These are phyloP conservation scores for Nemania serpens DNA, from an alignment of 2,329 filamentous ascomycete genomes.

Conservation along the genomic window DNA sequence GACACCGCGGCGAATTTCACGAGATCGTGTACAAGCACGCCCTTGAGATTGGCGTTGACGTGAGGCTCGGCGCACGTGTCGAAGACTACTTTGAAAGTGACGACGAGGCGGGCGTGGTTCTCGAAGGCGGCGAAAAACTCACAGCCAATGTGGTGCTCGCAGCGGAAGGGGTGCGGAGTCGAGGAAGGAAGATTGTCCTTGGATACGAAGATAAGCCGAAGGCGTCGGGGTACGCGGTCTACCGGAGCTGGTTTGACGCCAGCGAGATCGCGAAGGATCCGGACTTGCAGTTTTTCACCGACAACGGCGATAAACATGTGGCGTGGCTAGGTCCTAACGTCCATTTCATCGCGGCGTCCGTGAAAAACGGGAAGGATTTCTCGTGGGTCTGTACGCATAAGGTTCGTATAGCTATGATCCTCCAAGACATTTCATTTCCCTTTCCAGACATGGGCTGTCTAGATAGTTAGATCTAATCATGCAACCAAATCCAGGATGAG, in stretches of 20 bases:
- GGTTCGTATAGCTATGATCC: slow-evolving; percentile 33
- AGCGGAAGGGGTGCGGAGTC: slow-evolving; percentile 54
- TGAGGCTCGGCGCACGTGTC: slow-evolving; percentile 51
- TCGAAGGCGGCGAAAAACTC: slow-evolving; percentile 42
- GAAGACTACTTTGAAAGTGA: slow-evolving; percentile 52
- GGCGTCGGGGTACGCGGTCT: slow-evolving; percentile 51
- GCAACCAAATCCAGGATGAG: slow-evolving; percentile 30
- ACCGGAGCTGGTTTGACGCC: slow-evolving; percentile 51
- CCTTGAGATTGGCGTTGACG: slow-evolving; percentile 54
- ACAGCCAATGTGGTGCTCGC: slow-evolving; percentile 48
- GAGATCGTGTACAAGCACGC: slow-evolving; percentile 57
- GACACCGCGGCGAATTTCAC: slow-evolving; percentile 58
- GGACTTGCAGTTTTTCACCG: slow-evolving; percentile 50
- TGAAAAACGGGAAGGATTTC: slow-evolving; percentile 58
- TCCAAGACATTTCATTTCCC: background rate
- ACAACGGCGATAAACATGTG: slow-evolving; percentile 55
- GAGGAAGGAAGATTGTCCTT: slow-evolving; percentile 52
- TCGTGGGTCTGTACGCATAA: slow-evolving; percentile 60
- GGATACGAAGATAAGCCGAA: slow-evolving; percentile 50
- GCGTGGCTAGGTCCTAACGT: slow-evolving; percentile 59
- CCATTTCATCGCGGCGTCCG: slow-evolving; percentile 56
- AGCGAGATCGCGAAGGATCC: slow-evolving; percentile 51
- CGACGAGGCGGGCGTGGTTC: slow-evolving; percentile 32
- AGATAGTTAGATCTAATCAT: background rate
- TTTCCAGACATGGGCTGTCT: background rate